Base-by-base conservation (phyloP, 2,329 filamentous ascomycete species). In the Phyllosticta ampelicida region DNA sequence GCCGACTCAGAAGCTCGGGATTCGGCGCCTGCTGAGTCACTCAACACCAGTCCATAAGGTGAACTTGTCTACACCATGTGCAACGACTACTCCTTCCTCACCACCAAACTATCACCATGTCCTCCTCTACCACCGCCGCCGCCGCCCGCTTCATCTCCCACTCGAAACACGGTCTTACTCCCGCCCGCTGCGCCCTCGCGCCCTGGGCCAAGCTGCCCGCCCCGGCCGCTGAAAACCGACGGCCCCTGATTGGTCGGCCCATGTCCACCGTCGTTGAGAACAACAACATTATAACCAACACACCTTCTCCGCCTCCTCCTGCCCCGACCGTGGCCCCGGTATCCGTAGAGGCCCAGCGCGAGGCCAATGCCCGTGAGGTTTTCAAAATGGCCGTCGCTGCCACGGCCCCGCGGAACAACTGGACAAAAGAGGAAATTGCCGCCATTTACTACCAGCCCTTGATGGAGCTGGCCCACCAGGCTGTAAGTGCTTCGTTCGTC, bases 401-500 rank as follows among this genome's bases (percentile, higher is more conserved):
- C 20, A 79, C 74, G 1, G 74, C 69, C 5, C 81, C 87, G 11
- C 79, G 89, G 54, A 86, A 85, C 66, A 81, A 85, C 71, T 95
- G 90, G 90, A 89, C 88, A 5, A 83, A 81, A 63, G 84, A 91
- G 62, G 87, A 95, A 74, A 90, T 95, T 62, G 77, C 85, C 9
- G 82, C 87, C 62, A 86, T 95, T 65, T 95, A 94, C 74, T 82
- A 91, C 68, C 86, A 86, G 54, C 88, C 89, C 16, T 76, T 95
- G 69, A 86, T 91, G 77, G 86, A 92, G 68, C 75, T 95, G 66
- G 81, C 86, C 9, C 87, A 84, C 70, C 85, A 87, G 69, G 82
- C 88, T 61, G 88, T 90, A 73, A 72, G 80, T 72, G 8, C 50
- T 8, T 4, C 16, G 48, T 5, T 29, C 50, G 21, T 8, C 5